A percentile compares a stretch with the other conserved stretches of the same genome.
phyloP scores from a whole-genome alignment of 2,329 filamentous ascomycete genomes.

The Alternaria tenuissima region DNA sequence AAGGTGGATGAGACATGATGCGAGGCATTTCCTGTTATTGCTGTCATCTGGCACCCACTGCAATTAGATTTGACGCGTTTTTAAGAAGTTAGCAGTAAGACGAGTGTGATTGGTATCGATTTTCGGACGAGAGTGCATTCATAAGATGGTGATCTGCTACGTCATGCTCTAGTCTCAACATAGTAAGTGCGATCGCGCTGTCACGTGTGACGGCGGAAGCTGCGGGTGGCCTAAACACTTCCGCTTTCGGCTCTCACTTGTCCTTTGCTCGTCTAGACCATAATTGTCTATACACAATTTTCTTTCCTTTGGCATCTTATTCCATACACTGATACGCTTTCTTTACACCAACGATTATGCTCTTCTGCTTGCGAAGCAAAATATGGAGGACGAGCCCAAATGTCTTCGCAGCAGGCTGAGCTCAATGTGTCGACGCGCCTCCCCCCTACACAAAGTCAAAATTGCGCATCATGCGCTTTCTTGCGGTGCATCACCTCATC shows the following conservation, averaged over 20 bases:
- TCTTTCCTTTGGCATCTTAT: neutral
- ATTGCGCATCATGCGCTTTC: too few relatives aligned
- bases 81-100: neutral
- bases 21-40: neutral
- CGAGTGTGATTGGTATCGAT: neutral
- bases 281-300: rapidly evolving
- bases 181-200: neutral
- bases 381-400: too few relatives aligned
- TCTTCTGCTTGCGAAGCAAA: neutral
- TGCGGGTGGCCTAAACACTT: neutral
- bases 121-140: neutral
- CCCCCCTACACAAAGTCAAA: too few relatives aligned
- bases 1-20: neutral
- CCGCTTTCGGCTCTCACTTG: neutral
- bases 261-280: rapidly evolving
- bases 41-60: neutral
- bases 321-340: neutral
- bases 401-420: too few relatives aligned
- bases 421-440: too few relatives aligned
- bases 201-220: neutral
- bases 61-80: too few relatives aligned
- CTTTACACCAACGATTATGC: neutral
- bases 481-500: too few relatives aligned
- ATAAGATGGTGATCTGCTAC: neutral
- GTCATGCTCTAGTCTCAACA: neutral